Evolutionary conservation across 345 rosid species (phyloP).

Genomic region (Rhodamnia argentea): DNA sequence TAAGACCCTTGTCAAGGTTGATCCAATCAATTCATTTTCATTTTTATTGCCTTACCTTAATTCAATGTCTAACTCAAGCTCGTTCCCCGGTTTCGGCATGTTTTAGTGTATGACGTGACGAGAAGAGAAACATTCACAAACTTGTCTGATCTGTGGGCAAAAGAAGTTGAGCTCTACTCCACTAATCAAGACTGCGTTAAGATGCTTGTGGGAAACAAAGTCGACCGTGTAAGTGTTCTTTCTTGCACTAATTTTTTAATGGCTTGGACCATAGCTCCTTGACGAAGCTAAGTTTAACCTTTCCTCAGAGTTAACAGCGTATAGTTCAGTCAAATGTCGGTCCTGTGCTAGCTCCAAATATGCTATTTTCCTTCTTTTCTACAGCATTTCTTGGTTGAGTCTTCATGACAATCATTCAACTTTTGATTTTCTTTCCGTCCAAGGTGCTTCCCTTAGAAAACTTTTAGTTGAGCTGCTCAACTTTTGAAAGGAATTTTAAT

Average conservation of each 20-base stretch:
- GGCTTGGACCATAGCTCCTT: background rate
- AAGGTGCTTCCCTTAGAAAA: background rate
- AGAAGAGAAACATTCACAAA: constrained; percentile 78
- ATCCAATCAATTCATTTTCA: background rate
- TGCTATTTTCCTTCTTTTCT: background rate
- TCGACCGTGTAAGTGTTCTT: constrained; percentile 57
- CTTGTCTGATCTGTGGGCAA: constrained; percentile 81
- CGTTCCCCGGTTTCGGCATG: background rate
- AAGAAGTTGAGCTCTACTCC: constrained; percentile 77
- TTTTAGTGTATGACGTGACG: constrained; percentile 80
- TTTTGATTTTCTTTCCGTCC: background rate
- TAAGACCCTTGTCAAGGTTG: no score
- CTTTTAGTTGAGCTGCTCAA: background rate
- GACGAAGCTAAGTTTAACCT: background rate
- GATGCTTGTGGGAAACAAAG: constrained; percentile 92
- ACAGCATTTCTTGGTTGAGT: background rate
- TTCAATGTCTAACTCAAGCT: background rate
- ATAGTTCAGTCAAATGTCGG: background rate
- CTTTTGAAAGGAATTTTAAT: background rate
- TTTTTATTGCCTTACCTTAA: background rate
- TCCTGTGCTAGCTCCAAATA: background rate
- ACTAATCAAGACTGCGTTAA: constrained; percentile 77
- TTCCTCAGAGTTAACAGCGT: background rate
- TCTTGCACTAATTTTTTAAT: background rate
- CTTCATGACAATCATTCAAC: background rate